Conservation (phyloP, 75 land plant genomes). For the Pinus taeda region DNA sequence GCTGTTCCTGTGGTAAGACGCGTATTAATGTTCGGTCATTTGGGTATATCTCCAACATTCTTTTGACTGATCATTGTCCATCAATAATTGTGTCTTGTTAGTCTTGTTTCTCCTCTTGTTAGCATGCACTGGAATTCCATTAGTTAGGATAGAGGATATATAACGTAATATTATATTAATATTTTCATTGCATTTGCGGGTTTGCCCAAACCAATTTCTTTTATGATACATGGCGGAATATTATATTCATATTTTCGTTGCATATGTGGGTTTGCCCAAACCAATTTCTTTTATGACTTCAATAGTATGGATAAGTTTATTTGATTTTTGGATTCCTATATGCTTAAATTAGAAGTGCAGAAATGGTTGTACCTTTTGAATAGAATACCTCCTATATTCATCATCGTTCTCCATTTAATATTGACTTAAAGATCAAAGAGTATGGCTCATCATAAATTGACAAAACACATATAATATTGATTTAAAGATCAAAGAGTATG, state of each 20-base stretch:
- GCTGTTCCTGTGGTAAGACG: conserved; percentile 64
- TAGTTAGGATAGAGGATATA: background rate
- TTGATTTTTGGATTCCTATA: background rate
- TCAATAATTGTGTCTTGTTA: background rate
- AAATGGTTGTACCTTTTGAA: background rate
- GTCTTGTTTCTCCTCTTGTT: background rate
- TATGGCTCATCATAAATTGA: background rate
- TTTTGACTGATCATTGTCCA: background rate
- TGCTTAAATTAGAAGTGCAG: background rate
- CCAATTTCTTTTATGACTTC: background rate
- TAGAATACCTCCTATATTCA: no score
- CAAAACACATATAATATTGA: no score
- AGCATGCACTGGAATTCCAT: background rate
- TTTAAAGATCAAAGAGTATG: no score
- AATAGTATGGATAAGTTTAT: background rate
- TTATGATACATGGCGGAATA: no score
- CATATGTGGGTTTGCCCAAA: no score
- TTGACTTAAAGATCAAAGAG: background rate
- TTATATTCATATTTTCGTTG: no score
- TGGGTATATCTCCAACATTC: background rate
- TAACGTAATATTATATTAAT: no score
- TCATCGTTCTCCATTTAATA: background rate
- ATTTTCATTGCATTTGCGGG: no score
- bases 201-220: no score
- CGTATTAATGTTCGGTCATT: background rate